These are phyloP conservation scores for Primulina huaijiensis DNA, from an alignment of 257 asterid species.

Conservation along the genomic window DNA sequence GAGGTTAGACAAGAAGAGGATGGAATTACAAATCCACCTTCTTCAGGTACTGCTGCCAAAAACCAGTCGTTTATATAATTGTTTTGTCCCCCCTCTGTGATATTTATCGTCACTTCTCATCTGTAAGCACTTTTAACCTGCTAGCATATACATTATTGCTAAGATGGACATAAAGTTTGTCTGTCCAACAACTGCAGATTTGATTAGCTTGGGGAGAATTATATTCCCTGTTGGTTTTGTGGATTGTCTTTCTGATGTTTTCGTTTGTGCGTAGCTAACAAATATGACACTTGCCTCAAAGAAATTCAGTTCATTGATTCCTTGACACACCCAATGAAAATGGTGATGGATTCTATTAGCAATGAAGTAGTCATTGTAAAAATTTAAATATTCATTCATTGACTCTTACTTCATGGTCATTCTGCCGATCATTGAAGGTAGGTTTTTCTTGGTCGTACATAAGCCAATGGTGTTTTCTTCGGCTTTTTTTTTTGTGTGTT, in stretches of 20 bases:
- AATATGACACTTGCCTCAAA: neutral
- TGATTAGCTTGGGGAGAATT: neutral
- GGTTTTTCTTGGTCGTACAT: too few species aligned
- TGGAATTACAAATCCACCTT: constrained; percentile 8
- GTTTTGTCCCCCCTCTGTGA: neutral
- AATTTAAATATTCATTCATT: too few species aligned
- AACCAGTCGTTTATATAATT: constrained; percentile 11
- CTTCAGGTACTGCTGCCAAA: constrained; percentile 15
- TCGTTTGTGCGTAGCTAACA: constrained; percentile 1
- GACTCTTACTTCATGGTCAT: too few species aligned
- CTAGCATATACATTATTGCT: constrained; percentile 1
- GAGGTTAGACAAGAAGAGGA: constrained; percentile 24
- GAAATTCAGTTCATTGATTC: neutral
- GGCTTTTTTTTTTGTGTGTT: too few species aligned
- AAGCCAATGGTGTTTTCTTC: too few species aligned
- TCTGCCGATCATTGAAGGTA: too few species aligned
- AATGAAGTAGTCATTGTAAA: too few species aligned
- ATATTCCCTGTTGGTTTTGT: neutral
- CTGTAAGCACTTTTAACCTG: constrained; percentile 9
- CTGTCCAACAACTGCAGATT: constrained; percentile 10
- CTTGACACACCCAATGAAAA: constrained; percentile 15
- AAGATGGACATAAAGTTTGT: constrained; percentile 4
- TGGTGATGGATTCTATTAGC: too few species aligned
- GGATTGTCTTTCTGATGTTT: constrained; percentile 11
- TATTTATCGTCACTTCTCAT: neutral